A percentile compares a stretch with the other conserved stretches of the same genome.
Evolutionary conservation across 441 rosid species (phyloP).

Genomic region (Gossypium laxum): DNA sequence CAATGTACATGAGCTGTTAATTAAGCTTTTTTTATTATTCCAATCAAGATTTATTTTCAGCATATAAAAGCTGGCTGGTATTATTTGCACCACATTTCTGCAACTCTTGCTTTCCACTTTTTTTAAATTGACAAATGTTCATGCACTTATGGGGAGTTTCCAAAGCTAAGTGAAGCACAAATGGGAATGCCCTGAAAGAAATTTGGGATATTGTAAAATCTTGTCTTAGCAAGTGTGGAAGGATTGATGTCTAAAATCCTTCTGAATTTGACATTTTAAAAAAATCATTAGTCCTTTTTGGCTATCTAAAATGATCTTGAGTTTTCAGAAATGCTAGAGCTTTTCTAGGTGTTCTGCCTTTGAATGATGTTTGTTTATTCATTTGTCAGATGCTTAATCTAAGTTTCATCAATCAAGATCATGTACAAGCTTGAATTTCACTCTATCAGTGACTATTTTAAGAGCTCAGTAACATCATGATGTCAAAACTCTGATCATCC

Average conservation of each 20-base stretch:
- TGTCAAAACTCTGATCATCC: neutral
- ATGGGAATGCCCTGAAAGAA: neutral
- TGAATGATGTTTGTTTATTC: neutral
- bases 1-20: neutral
- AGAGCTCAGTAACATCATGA: neutral
- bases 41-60: neutral
- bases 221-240: neutral
- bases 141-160: neutral
- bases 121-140: neutral
- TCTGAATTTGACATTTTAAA: neutral
- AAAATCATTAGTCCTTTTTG: neutral
- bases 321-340: neutral
- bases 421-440: neutral
- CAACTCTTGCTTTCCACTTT: neutral
- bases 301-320: neutral
- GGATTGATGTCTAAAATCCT: neutral
- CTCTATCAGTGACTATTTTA: neutral
- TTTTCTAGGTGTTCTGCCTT: neutral
- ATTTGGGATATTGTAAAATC: neutral
- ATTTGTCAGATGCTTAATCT: neutral
- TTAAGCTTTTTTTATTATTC: neutral
- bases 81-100: neutral
- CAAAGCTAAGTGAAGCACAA: neutral
- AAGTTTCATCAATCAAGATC: neutral
- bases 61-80: neutral